Evolutionary conservation across 2,329 filamentous ascomycete species (phyloP), one percentile per base, ranked within the genome.

Genomic region (Ramularia collo-cygni): DNA sequence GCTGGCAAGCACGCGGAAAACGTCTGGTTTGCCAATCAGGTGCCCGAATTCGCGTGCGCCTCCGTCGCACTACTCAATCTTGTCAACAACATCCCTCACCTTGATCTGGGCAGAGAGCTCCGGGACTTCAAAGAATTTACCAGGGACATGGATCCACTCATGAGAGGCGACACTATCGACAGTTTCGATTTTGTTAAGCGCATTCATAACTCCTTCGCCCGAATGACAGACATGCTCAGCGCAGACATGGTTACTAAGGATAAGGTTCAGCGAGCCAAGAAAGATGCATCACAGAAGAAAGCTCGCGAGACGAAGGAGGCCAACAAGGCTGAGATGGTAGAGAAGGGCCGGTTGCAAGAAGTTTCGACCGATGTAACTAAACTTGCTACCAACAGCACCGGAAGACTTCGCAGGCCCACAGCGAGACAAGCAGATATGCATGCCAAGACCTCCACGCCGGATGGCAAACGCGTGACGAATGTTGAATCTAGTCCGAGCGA

Each of bases 21-120:
- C 16, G 69, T 96, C 13, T 98, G 92, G 90, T 96, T 95, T 61
- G 88, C 89, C 18, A 95, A 95, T 56, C 90, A 90, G 81, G 87
- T 85, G 1, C 82, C 79, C 0, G 74, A 77, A 40, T 94, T 94
- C 62, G 83, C 87, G 17, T 98, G 92, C 64, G 92, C 87, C 14
- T 92, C 86, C n/a, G 78, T 95, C 32, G 88, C 92, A 3, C 71
- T 96, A 50, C 74, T 95, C 53, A 96, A 96, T 55, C 94, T 95
- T 44, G 69, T 95, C 57, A 93, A 95, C 76, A 96, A 96, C 58
- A 73, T 80, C 16, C 67, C 76, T 0, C 70, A 68, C 0, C 63
- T 87, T 3, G 65, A 78, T 8, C 72, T 95, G 4, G 87, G 88
- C 3, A 65, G 76, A n/a, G 71, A 81, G 43, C 72, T 96, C 1